phyloP scores from a whole-genome alignment of 176 grass and related monocot genomes.

The Oryza rufipogon region DNA sequence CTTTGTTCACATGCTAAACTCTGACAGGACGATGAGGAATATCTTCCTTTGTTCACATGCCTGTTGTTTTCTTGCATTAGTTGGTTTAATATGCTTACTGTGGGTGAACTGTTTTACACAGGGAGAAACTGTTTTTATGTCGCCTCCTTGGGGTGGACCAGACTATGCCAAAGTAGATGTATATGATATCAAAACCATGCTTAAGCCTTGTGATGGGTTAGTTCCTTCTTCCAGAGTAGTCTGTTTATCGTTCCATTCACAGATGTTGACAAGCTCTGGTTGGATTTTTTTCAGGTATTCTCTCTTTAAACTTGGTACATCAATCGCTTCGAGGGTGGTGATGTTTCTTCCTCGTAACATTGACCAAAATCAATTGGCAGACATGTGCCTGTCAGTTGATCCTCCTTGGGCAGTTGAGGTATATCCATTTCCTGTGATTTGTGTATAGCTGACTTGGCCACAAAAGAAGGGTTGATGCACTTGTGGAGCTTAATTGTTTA shows the following conservation, averaged over 20 bases:
- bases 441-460: neutral
- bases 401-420: constrained; percentile 90
- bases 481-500: neutral
- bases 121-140: constrained; percentile 88
- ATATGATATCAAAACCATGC: constrained; percentile 87
- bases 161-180: constrained; percentile 79
- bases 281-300: constrained; percentile 51
- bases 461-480: neutral
- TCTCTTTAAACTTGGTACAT: constrained; percentile 78
- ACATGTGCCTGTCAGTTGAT: constrained; percentile 69
- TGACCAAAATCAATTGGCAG: constrained; percentile 79
- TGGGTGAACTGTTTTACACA: constrained; percentile 35
- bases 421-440: constrained; percentile 39
- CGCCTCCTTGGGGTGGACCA: constrained; percentile 96
- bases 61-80: constrained; percentile 9
- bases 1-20: constrained; percentile 1
- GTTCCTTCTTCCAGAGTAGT: constrained; percentile 36
- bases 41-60: neutral
- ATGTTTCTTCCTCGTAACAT: constrained; percentile 96
- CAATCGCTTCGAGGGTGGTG: constrained; percentile 78
- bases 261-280: constrained; percentile 14
- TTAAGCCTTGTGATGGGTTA: constrained; percentile 93
- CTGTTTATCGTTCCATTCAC: constrained; percentile 1
- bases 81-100: constrained; percentile 29
- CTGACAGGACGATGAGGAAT: neutral